Percentiles rank a stretch among this genome's conserved stretches.
Evolutionary conservation across 305 asterid species (phyloP).

Genomic region (Petunia hybrid): DNA sequence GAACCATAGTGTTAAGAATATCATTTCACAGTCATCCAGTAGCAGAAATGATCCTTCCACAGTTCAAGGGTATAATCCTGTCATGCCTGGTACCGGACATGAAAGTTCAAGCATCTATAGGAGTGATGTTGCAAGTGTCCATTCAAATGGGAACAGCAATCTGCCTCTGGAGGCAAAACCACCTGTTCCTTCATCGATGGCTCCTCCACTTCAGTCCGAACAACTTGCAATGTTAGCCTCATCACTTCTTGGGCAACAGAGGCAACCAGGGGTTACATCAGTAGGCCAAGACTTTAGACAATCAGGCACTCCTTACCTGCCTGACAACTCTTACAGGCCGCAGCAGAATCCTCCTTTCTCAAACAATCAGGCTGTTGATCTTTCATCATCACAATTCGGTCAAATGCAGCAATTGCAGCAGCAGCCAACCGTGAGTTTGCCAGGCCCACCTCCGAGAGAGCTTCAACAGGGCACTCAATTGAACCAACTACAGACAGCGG

Average conservation of each 20-base stretch:
- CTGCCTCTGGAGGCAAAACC: slow-evolving; percentile 51
- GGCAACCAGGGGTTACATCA: slow-evolving; percentile 49
- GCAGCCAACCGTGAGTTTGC: slow-evolving; percentile 40
- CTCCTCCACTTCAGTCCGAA: slow-evolving; percentile 59
- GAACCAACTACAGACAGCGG: slow-evolving; percentile 52
- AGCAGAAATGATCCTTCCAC: slow-evolving; percentile 38
- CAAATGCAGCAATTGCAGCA: slow-evolving; percentile 56
- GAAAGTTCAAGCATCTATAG: slow-evolving; percentile 26
- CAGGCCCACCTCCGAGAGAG: slow-evolving; percentile 53
- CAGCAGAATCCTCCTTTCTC: slow-evolving; percentile 52
- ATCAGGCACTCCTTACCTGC: slow-evolving; percentile 45
- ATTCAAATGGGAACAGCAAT: slow-evolving; percentile 47
- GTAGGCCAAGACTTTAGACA: slow-evolving; percentile 55
- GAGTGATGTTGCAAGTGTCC: slow-evolving; percentile 25
- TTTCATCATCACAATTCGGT: slow-evolving; percentile 53
- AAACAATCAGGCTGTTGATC: slow-evolving; percentile 56
- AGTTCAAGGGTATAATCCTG: slow-evolving; percentile 40
- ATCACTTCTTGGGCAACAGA: slow-evolving; percentile 75
- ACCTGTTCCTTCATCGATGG: slow-evolving; percentile 45
- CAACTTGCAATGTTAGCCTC: slow-evolving; percentile 81
- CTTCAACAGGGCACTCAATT: slow-evolving; percentile 45
- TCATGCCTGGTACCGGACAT: slow-evolving; percentile 32
- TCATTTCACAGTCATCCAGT: slow-evolving; percentile 43
- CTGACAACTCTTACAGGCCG: slow-evolving; percentile 49
- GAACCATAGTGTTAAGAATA: slow-evolving; percentile 38